A percentile compares a stretch with the other conserved stretches of the same genome.
phyloP scores from a whole-genome alignment of 1,284 basidiomycete species.

The Anthracocystis setariae region DNA sequence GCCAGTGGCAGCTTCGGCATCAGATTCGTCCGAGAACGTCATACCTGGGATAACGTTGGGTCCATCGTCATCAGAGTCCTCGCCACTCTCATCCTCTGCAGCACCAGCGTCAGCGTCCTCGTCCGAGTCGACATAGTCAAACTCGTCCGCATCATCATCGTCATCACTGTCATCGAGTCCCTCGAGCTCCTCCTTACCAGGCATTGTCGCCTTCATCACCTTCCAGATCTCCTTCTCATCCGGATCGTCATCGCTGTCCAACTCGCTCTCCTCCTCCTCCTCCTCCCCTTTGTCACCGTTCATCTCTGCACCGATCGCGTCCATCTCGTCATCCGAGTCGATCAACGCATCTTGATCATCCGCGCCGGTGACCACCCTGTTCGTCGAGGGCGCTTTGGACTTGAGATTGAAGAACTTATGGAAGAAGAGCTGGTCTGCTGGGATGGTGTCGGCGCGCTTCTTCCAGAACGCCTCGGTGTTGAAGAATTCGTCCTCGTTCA shows the following conservation, averaged over 20 bases:
- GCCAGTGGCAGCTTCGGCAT: conserved; percentile 1
- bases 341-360: conserved; percentile 59
- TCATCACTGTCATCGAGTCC: conserved; percentile 46
- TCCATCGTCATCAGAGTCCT: conserved; percentile 19
- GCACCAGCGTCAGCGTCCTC: conserved; percentile 34
- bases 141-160: conserved; percentile 41
- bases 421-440: conserved; percentile 76
- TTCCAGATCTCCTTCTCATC: conserved; percentile 69
- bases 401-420: conserved; percentile 65
- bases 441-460: conserved; percentile 78
- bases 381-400: conserved; percentile 55
- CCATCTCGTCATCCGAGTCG: conserved; percentile 74
- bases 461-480: conserved; percentile 84
- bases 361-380: conserved; percentile 10
- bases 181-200: conserved; percentile 74
- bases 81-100: conserved; percentile 51
- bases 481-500: conserved; percentile 71
- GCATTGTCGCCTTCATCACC: conserved; percentile 69
- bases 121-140: conserved; percentile 50
- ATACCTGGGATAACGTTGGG: conserved; percentile 41
- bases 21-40: conserved; percentile 46
- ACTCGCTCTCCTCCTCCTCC: conserved; percentile 33
- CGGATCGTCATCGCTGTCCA: conserved; percentile 52
- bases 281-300: conserved; percentile 32
- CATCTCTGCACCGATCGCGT: conserved; percentile 38